Conservation (phyloP, 1,139 yeast genomes). For the Saccharomyces hybrid region DNA sequence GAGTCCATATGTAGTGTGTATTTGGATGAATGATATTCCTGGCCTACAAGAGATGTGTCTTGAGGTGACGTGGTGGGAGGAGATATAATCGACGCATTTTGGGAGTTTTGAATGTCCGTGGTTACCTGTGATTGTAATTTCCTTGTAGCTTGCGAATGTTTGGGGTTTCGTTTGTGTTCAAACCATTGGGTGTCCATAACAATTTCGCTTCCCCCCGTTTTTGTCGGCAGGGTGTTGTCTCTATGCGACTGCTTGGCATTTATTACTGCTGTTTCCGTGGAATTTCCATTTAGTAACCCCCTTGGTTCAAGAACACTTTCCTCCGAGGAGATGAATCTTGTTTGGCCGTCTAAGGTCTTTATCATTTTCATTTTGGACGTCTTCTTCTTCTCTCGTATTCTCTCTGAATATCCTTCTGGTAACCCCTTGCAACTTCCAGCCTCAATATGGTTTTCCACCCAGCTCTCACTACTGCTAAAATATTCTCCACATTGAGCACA, state of each 20-base stretch:
- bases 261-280: neutral
- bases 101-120: neutral
- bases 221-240: conserved; percentile 14
- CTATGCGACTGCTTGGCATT: conserved; percentile 25
- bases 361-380: conserved; percentile 27
- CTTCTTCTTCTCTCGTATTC: conserved; percentile 14
- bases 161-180: conserved; percentile 7
- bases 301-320: conserved; percentile 30
- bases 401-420: conserved; percentile 41
- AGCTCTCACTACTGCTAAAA: conserved; percentile 68
- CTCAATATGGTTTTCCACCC: conserved; percentile 90
- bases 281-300: conserved; percentile 20
- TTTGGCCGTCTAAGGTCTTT: conserved; percentile 29
- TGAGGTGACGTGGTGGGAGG: neutral
- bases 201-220: conserved; percentile 21
- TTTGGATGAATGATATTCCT: neutral
- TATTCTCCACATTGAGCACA: conserved; percentile 76
- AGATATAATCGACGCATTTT: neutral
- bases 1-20: neutral
- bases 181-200: conserved; percentile 23
- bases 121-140: neutral
- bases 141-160: neutral
- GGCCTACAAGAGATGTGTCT: neutral
- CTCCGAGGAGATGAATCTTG: conserved; percentile 30
- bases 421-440: conserved; percentile 65